Conservation (phyloP, 805 yeast species). For the Nakazawaea ambrosiae region DNA sequence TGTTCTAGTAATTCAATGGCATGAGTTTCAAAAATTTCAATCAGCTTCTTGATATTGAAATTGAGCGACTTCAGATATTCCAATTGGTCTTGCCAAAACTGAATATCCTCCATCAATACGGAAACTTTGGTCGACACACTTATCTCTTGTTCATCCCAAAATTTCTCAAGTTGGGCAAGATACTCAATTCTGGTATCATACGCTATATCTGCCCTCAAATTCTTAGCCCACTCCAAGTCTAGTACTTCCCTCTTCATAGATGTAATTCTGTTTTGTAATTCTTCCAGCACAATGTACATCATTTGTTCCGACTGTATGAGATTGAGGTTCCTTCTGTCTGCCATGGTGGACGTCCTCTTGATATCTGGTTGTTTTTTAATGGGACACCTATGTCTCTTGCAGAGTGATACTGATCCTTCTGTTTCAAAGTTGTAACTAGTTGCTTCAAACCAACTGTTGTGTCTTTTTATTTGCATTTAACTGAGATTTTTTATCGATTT, state of each 20-base stretch:
- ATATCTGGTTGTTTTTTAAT: no score
- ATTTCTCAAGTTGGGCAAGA: background rate
- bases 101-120: background rate
- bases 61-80: background rate
- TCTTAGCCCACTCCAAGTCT: conserved; percentile 7
- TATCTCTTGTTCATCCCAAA: conserved; percentile 1
- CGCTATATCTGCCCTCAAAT: background rate
- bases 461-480: no score
- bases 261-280: background rate
- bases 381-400: no score
- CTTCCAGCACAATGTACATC: conserved; percentile 1
- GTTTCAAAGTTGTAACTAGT: no score
- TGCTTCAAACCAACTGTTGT: no score
- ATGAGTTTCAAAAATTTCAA: background rate
- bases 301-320: conserved; percentile 2
- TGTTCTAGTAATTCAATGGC: background rate
- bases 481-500: no score
- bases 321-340: no score
- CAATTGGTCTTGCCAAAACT: conserved; percentile 2
- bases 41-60: background rate
- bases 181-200: conserved; percentile 6
- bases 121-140: background rate
- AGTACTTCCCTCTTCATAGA: background rate
- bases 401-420: no score
- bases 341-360: no score